Evolutionary conservation across 2,329 filamentous ascomycete genomes (phyloP).

Genomic region (Alternaria burnsii): DNA sequence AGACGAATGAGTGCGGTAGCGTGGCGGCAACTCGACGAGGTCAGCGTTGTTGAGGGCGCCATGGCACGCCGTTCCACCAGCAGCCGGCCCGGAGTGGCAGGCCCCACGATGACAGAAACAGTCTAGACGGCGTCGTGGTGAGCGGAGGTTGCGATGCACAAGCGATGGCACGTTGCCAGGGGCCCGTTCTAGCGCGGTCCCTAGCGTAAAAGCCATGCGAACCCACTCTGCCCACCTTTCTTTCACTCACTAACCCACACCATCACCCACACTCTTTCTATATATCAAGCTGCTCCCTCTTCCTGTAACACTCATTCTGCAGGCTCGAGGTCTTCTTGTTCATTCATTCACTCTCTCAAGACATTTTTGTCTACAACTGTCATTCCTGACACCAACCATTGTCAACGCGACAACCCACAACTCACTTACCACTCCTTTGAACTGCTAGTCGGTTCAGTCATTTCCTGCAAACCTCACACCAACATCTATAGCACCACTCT

Average conservation of each 20-base stretch:
- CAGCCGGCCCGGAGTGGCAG: conserved; percentile 30
- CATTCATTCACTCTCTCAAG: conserved; percentile 42
- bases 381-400: conserved; percentile 41
- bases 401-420: conserved; percentile 27
- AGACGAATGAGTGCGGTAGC: conserved; percentile 3
- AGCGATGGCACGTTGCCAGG: conserved; percentile 26
- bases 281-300: conserved; percentile 31
- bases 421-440: conserved; percentile 23
- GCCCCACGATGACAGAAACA: conserved; percentile 24
- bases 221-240: conserved; percentile 12
- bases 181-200: conserved; percentile 12
- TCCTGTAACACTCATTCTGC: conserved; percentile 36
- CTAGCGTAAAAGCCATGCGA: conserved; percentile 14
- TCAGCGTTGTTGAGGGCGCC: conserved; percentile 30
- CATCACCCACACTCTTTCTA: conserved; percentile 31
- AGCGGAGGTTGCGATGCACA: conserved; percentile 32
- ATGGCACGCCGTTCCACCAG: conserved; percentile 31
- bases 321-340: conserved; percentile 51
- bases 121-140: conserved; percentile 14
- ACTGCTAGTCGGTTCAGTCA: conserved; percentile 49
- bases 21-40: neutral
- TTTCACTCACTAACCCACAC: conserved; percentile 23
- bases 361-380: conserved; percentile 48
- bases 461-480: conserved; percentile 26
- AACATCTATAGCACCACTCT: conserved; percentile 25